phyloP scores from a whole-genome alignment of 257 asterid species.

The Verbena officinalis region DNA sequence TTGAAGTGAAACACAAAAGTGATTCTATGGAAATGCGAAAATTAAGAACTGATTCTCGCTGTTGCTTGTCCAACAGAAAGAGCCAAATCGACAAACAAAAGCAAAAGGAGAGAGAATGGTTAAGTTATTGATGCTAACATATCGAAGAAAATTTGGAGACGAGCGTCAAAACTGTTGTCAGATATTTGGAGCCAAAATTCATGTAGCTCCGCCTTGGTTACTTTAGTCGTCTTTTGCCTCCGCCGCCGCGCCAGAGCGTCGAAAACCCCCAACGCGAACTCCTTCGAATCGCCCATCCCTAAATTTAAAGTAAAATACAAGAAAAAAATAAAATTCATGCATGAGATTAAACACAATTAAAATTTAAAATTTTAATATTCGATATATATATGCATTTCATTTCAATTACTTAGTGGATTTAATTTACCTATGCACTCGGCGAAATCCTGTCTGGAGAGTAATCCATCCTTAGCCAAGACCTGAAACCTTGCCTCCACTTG shows the following conservation, averaged over 20 bases:
- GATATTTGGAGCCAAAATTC: slow-evolving; percentile 89
- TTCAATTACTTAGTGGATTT: neutral
- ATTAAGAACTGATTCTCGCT: slow-evolving; percentile 10
- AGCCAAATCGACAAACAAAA: neutral
- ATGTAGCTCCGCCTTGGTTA: slow-evolving; percentile 78
- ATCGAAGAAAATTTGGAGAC: slow-evolving; percentile 95
- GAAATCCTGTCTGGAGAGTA: slow-evolving; percentile 76
- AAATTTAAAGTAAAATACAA: neutral
- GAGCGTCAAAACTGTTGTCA: slow-evolving; percentile 86
- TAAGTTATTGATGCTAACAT: slow-evolving; percentile 47
- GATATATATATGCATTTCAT: neutral
- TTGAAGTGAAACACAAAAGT: neutral
- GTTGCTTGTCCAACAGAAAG: neutral
- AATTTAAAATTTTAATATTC: neutral
- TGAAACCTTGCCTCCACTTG: slow-evolving; percentile 74
- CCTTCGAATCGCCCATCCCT: slow-evolving; percentile 95
- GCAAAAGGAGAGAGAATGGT: neutral
- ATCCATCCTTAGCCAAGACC: slow-evolving; percentile 58
- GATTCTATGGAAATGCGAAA: neutral
- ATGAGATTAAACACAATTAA: too few species aligned
- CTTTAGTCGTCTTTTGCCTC: slow-evolving; percentile 55
- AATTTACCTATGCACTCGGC: slow-evolving; percentile 86
- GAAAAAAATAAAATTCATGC: too few species aligned
- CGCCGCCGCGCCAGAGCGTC: slow-evolving; percentile 80
- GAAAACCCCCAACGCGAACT: slow-evolving; percentile 82